These are phyloP conservation scores for Cutaneotrichosporon mucoides DNA, from an alignment of 1,284 basidiomycete genomes.

Conservation along the genomic window DNA sequence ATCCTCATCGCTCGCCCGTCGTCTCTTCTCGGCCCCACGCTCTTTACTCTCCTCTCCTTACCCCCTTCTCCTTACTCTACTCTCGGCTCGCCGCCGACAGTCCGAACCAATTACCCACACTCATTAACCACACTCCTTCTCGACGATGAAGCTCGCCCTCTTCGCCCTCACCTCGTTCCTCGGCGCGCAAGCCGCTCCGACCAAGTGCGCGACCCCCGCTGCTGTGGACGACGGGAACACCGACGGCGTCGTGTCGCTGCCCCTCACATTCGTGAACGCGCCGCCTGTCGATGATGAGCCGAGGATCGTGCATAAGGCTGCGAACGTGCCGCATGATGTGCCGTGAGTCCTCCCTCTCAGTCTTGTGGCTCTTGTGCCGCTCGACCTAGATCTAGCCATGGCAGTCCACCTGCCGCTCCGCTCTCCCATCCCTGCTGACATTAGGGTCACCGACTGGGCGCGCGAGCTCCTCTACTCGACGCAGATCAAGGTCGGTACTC, in stretches of 20 bases:
- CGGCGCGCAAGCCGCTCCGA: neutral
- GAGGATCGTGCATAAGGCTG: neutral
- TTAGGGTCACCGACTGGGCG: conserved; percentile 8
- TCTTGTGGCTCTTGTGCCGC: too few relatives aligned
- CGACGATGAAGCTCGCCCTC: neutral
- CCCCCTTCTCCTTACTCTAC: too few relatives aligned
- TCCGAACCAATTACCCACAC: neutral
- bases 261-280: neutral
- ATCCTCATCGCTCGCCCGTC: too few relatives aligned
- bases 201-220: neutral
- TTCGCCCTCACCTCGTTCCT: neutral
- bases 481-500: conserved; percentile 45
- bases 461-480: conserved; percentile 35
- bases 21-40: too few relatives aligned
- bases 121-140: too few relatives aligned
- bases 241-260: neutral
- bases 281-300: neutral
- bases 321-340: neutral
- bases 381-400: too few relatives aligned
- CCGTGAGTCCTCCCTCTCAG: neutral
- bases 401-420: too few relatives aligned
- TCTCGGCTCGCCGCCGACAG: too few relatives aligned
- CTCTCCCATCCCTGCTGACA: too few relatives aligned
- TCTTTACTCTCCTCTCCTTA: too few relatives aligned
- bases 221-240: neutral